Conservation (phyloP, 1,284 basidiomycete species). For the Phellopilus nigrolimitatus region DNA sequence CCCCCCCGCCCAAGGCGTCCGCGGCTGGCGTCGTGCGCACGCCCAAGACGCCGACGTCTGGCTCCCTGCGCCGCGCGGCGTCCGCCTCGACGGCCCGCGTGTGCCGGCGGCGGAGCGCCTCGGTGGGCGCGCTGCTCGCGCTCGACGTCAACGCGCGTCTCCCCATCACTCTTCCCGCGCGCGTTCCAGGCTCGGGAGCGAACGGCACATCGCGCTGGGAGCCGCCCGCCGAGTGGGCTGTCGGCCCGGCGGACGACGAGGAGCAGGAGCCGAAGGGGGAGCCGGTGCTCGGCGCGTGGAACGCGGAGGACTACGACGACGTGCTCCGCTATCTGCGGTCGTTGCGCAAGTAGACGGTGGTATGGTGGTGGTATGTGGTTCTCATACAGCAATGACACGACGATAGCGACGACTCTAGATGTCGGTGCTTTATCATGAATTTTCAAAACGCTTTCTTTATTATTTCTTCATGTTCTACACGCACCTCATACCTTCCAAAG, state of each 20-base stretch:
- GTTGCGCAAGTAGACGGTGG: neutral
- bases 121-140: neutral
- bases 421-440: neutral
- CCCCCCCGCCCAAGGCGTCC: neutral
- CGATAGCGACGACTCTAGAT: neutral
- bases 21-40: neutral
- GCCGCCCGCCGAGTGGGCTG: slow-evolving; percentile 15
- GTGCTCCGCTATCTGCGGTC: slow-evolving; percentile 10
- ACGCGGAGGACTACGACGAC: slow-evolving; percentile 9
- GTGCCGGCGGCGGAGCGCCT: slow-evolving; percentile 7
- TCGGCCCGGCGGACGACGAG: slow-evolving; percentile 8
- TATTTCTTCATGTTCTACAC: too few relatives aligned
- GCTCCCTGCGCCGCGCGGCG: neutral
- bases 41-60: neutral
- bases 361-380: neutral
- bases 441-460: too few relatives aligned
- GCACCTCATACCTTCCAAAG: too few relatives aligned
- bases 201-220: slow-evolving; percentile 14
- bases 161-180: neutral
- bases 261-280: slow-evolving; percentile 7
- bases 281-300: neutral
- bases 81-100: neutral
- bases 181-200: neutral
- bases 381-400: neutral
- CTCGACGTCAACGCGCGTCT: neutral